Percentiles rank a stretch among this genome's conserved stretches.
Conservation (phyloP, 805 yeast genomes). For the Allodekkera sacchari region DNA sequence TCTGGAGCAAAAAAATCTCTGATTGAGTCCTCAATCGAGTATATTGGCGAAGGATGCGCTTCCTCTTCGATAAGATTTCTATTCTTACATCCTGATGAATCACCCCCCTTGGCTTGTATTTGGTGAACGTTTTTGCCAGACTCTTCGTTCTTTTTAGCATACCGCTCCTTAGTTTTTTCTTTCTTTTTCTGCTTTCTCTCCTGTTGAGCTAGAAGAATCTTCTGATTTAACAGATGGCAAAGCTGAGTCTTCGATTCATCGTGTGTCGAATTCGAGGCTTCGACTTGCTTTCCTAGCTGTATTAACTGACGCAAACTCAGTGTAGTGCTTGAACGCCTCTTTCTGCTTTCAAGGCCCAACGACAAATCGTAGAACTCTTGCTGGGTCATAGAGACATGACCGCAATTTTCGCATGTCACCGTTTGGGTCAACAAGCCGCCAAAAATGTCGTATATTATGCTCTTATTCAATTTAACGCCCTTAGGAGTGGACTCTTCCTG, state of each 20-base stretch:
- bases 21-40: slow-evolving; percentile 68
- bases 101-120: neutral
- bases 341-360: slow-evolving; percentile 56
- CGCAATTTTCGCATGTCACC: slow-evolving; percentile 77
- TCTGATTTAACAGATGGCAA: slow-evolving; percentile 22
- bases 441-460: slow-evolving; percentile 85
- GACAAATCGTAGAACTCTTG: slow-evolving; percentile 94
- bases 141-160: neutral
- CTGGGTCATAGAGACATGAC: slow-evolving; percentile 74
- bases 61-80: neutral
- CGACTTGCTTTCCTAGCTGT: slow-evolving; percentile 21
- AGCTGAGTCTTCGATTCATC: slow-evolving; percentile 16
- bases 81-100: neutral
- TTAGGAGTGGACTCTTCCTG: slow-evolving; percentile 92
- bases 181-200: slow-evolving; percentile 2
- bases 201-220: slow-evolving; percentile 15
- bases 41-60: slow-evolving; percentile 16
- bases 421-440: slow-evolving; percentile 85
- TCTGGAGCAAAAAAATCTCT: slow-evolving; percentile 81
- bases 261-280: slow-evolving; percentile 17
- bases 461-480: slow-evolving; percentile 73
- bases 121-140: neutral
- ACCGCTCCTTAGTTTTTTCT: neutral
- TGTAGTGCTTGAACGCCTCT: slow-evolving; percentile 29
- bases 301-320: slow-evolving; percentile 20